Conservation (phyloP, 1,284 basidiomycete species). For the Xerocomus amazonicus region DNA sequence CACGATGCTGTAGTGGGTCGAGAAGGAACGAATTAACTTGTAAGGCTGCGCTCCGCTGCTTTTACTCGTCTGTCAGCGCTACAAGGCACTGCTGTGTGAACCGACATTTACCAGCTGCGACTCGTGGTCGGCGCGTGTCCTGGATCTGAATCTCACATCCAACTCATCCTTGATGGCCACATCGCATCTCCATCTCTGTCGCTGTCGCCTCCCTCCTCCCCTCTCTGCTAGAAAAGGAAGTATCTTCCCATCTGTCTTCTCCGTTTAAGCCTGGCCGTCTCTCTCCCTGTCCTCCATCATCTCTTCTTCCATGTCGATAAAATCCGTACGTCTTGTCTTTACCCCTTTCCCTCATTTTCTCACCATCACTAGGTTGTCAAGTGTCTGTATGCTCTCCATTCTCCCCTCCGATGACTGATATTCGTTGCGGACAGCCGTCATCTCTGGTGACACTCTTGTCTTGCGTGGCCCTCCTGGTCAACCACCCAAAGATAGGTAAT, state of each 20-base stretch:
- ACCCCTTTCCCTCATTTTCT: background rate
- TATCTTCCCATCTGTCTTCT: constrained; percentile 12
- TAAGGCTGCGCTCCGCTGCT: constrained; percentile 10
- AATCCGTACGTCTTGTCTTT: constrained; percentile 51
- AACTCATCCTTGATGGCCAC: too few species aligned
- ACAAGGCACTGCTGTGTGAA: constrained; percentile 12
- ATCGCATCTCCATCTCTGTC: too few species aligned
- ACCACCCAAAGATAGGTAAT: constrained; percentile 81
- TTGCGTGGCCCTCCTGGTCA: constrained; percentile 76
- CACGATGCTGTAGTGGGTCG: background rate
- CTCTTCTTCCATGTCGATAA: constrained; percentile 53
- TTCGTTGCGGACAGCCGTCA: constrained; percentile 57
- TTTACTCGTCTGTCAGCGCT: constrained; percentile 11
- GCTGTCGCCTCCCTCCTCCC: too few species aligned
- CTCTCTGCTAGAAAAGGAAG: constrained; percentile 14
- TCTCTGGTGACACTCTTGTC: constrained; percentile 86
- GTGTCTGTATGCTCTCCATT: constrained; percentile 44
- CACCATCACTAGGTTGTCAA: constrained; percentile 57
- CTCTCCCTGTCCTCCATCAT: background rate
- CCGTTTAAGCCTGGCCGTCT: background rate
- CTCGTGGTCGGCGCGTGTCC: constrained; percentile 23
- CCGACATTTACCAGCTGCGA: background rate
- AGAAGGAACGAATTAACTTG: constrained; percentile 1
- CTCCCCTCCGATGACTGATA: constrained; percentile 7
- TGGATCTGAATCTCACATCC: too few species aligned